Conservation (phyloP, 2,329 filamentous ascomycete species). For the Dactylonectria macrodidyma region DNA sequence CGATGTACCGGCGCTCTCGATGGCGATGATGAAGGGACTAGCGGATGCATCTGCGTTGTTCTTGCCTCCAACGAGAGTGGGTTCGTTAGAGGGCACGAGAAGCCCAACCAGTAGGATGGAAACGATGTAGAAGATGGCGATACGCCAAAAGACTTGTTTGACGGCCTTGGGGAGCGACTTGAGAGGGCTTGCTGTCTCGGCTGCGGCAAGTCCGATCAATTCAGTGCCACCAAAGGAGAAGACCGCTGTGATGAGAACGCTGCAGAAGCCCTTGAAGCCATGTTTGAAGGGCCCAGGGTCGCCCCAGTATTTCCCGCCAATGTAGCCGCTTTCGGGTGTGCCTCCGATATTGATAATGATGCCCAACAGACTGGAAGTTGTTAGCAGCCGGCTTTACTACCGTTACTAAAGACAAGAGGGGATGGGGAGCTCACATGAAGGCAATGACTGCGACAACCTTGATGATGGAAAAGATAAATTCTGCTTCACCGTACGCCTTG, state of each 20-base stretch:
- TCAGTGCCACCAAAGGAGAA: constrained; percentile 85
- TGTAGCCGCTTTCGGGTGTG: constrained; percentile 80
- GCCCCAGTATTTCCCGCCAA: constrained; percentile 84
- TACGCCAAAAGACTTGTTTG: constrained; percentile 97
- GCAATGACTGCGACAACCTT: constrained; percentile 90
- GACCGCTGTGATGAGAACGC: constrained; percentile 81
- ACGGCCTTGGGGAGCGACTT: constrained; percentile 89
- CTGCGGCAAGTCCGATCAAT: constrained; percentile 82
- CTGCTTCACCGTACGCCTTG: constrained; percentile 60
- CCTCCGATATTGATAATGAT: constrained; percentile 90
- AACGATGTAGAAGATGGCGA: constrained; percentile 91
- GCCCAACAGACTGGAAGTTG: constrained; percentile 76
- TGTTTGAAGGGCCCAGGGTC: constrained; percentile 86
- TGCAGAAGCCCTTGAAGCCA: constrained; percentile 85
- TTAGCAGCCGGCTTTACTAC: neutral
- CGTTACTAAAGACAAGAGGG: fast-evolving
- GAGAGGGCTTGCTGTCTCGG: constrained; percentile 82
- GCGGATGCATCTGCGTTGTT: constrained; percentile 76
- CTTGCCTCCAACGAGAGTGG: constrained; percentile 70
- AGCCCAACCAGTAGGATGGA: constrained; percentile 86
- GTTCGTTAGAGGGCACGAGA: constrained; percentile 81
- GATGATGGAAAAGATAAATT: constrained; percentile 85
- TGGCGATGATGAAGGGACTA: constrained; percentile 95
- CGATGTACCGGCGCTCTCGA: constrained; percentile 84
- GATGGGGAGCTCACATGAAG: constrained; percentile 78